Percentiles rank a stretch among this genome's conserved stretches.
These are phyloP conservation scores for Parastagonospora avenae DNA, from an alignment of 2,329 filamentous ascomycete genomes.

Conservation along the genomic window DNA sequence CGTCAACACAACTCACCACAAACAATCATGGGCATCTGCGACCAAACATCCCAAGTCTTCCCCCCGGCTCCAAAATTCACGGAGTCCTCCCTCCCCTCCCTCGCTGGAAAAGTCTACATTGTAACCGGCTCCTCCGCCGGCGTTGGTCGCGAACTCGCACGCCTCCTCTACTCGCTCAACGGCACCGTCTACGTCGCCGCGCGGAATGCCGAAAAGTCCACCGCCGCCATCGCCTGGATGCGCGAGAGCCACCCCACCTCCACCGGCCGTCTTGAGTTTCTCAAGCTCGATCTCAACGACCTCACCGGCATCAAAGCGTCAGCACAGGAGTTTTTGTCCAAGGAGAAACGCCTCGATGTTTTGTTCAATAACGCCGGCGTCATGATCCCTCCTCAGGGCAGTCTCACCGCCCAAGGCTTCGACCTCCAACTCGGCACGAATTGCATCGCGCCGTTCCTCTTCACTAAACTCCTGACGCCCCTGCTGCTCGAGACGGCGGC, in stretches of 20 bases:
- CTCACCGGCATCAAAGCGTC: constrained; percentile 45
- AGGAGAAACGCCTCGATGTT: constrained; percentile 51
- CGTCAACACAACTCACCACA: too few relatives aligned
- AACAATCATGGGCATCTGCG: background rate
- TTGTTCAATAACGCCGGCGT: constrained; percentile 48
- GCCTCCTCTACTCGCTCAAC: constrained; percentile 60
- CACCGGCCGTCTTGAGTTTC: constrained; percentile 22
- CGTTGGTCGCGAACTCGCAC: constrained; percentile 59
- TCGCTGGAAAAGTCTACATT: constrained; percentile 57
- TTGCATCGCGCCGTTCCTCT: constrained; percentile 48
- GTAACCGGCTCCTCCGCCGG: constrained; percentile 58
- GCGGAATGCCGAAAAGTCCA: constrained; percentile 45
- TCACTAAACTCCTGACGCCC: constrained; percentile 48
- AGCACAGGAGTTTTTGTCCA: constrained; percentile 43
- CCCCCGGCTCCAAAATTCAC: constrained; percentile 23
- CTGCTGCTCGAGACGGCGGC: constrained; percentile 39
- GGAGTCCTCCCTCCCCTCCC: constrained; percentile 38
- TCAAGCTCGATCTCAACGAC: constrained; percentile 50
- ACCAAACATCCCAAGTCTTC: constrained; percentile 20
- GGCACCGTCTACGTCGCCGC: constrained; percentile 62
- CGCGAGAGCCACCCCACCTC: constrained; percentile 29
- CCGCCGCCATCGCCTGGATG: constrained; percentile 56
- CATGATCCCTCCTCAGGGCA: constrained; percentile 32
- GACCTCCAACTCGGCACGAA: constrained; percentile 49
- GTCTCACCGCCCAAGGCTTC: constrained; percentile 26